Evolutionary conservation across 78 protist genomes (phyloP), one percentile per base, ranked within the genome.

Genomic region (Isochrysis galbana): DNA sequence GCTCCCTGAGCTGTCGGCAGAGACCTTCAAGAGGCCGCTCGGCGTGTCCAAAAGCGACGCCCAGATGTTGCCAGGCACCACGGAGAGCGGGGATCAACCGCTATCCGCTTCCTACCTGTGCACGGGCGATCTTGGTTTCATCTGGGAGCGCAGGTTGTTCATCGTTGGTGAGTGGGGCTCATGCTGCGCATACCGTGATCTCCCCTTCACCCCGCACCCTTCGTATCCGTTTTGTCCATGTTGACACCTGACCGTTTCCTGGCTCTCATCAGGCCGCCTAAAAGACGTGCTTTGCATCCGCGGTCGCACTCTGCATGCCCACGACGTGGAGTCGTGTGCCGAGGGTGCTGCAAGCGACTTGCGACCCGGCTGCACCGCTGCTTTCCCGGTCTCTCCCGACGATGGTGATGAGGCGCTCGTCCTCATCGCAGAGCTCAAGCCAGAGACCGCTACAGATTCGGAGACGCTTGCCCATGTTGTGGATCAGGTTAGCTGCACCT

Each of bases 321-420:
- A 26, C 39, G 80, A 70, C 80, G 5, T 70, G 29, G 80, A 70
- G 80, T 1, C 14, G 80, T n/a, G 39, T 2, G 80, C 41, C 39
- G 80, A 70, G 41, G 32, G 17, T 1, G 80, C 80, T 23, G 39
- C 5, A 11, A 2, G 19, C 11, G 80, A 10, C 44, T 1, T 34
- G 80, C 80, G 80, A 2, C 42, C 80, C 80, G 80, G 80, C 80
- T 70, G 80, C 80, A 1, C 29, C 80, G 80, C 80, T 41, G 41
- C 41, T 11, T 11, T 70, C 5, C 32, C 42, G 17, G 80, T 70
- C 29, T 11, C 14, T 51, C 61, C 61, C 29, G 80, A 2, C 42
- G 39, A 10, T 11, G 80, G 34, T 14, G 80, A n/a, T n/a, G 74
- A 67, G 74, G 74, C 74, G 74, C 74, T 67, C 74, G 74, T 67